phyloP scores from a whole-genome alignment of 768 basidiomycete species.

The Multifurca ochricompacta region DNA sequence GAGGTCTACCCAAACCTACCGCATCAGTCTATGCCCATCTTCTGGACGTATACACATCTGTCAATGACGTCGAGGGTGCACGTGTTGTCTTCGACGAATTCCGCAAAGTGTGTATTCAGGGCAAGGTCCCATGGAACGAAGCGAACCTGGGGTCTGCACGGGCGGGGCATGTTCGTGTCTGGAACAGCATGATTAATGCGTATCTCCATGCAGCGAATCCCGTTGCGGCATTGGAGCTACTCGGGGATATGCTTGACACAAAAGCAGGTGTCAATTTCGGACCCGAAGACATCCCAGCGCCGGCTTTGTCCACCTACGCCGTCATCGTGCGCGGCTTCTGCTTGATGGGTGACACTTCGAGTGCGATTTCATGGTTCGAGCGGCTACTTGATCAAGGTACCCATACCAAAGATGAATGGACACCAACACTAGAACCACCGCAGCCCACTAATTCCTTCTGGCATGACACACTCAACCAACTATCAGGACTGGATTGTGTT shows the following conservation, averaged over 20 bases:
- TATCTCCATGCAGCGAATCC: conserved; percentile 61
- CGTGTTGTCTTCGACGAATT: conserved; percentile 61
- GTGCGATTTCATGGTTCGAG: conserved; percentile 67
- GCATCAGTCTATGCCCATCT: conserved; percentile 44
- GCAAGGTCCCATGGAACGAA: conserved; percentile 30
- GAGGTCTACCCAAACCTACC: conserved; percentile 28
- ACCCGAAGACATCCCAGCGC: conserved; percentile 42
- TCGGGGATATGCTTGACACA: conserved; percentile 64
- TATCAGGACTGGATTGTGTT: conserved; percentile 42
- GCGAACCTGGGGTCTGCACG: conserved; percentile 20
- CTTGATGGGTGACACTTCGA: conserved; percentile 47
- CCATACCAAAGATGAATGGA: conserved; percentile 31
- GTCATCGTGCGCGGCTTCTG: conserved; percentile 61
- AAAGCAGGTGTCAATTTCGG: conserved; percentile 28
- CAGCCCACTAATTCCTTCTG: conserved; percentile 51
- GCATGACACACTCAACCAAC: conserved; percentile 49
- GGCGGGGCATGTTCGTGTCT: conserved; percentile 41
- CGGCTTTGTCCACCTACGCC: conserved; percentile 56
- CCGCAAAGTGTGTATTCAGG: conserved; percentile 33
- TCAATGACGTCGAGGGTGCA: conserved; percentile 40
- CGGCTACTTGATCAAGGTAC: conserved; percentile 44
- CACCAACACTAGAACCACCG: conserved; percentile 36
- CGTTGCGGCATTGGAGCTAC: conserved; percentile 52
- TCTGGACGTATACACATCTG: conserved; percentile 49
- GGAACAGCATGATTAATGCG: conserved; percentile 70